Base-by-base conservation (phyloP, 306 rosid genomes). In the Lagenaria siceraria region DNA sequence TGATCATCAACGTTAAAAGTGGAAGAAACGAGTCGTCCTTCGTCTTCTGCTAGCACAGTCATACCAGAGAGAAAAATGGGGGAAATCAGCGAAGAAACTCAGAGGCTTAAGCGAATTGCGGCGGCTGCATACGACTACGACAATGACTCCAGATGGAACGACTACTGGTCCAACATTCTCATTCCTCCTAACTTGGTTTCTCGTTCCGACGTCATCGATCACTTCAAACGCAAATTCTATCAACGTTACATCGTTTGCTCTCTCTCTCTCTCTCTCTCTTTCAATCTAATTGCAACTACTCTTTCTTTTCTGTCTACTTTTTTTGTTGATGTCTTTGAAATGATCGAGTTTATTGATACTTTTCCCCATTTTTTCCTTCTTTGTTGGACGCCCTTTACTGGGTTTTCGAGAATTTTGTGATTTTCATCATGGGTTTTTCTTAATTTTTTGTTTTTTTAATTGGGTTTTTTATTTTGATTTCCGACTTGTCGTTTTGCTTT, bases 221-320 rank as follows among this genome's bases (percentile, higher is more conserved):
- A 95, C 86, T 95, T 77, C 90, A 92, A 92, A 82, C 93, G 85
- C 88, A 95, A 92, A 84, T 95, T 95, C 87, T 95, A 92, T 77
- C 88, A 90, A 79, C 97, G 95, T 75, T 85, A 33, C 82, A 85
- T 90, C 77, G 96, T 90, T 15, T 76, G 90, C 66, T 22, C 78
- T 74, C 77, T 53, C 78, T n/a, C 66, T 42, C 29, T 71, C 6
- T 33, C 36, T 33, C 36, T 29, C 31, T 29, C 31, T n/a, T n/a
- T 29, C 33, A 29, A 14, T 74, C 42, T 64, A 52, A 52, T 52
- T 18, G 22, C 22, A 18, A 7, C 8, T 42, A 11, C 11, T 10
- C 49, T 43, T 10, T 43, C 12, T 43, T 11, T 43, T 43, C 3
- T 9, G 17, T 59, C 3, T 59, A 22, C 9, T 59, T 59, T 59